These are phyloP conservation scores for Aureobasidium sp. DNA, from an alignment of 2,329 filamentous ascomycete genomes.

Conservation along the genomic window DNA sequence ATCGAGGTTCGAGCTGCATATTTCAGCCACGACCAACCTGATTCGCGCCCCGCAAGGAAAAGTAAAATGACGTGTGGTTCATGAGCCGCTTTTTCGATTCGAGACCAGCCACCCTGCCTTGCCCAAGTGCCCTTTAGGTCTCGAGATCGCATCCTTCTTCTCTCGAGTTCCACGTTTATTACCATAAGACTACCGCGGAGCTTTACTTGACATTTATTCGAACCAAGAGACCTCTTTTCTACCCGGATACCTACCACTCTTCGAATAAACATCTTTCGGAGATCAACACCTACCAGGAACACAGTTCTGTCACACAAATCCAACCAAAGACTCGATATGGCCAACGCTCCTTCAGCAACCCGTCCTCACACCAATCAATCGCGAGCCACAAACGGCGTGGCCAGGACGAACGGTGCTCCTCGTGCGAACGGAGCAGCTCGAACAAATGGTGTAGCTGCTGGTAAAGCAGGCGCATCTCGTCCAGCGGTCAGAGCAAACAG, in stretches of 20 bases:
- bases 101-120: slow-evolving; percentile 8
- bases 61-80: slow-evolving; percentile 9
- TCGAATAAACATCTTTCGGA: neutral
- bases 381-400: slow-evolving; percentile 12
- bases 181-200: neutral
- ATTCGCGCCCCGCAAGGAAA: slow-evolving; percentile 9
- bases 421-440: slow-evolving; percentile 15
- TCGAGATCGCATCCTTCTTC: slow-evolving; percentile 13
- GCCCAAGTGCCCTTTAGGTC: slow-evolving; percentile 9
- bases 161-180: neutral
- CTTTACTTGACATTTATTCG: neutral
- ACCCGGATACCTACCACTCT: neutral
- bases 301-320: neutral
- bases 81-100: neutral
- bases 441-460: slow-evolving; percentile 10
- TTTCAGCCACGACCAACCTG: slow-evolving; percentile 11
- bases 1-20: slow-evolving; percentile 4
- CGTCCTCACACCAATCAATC: slow-evolving; percentile 13
- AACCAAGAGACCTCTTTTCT: neutral
- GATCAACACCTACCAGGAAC: neutral
- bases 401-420: slow-evolving; percentile 11
- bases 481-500: slow-evolving; percentile 21
- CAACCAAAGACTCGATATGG: slow-evolving; percentile 2
- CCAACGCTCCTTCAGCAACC: slow-evolving; percentile 10
- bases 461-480: slow-evolving; percentile 16